Evolutionary conservation across 2,329 filamentous ascomycete species (phyloP).

Genomic region (Aspergillus sp.): DNA sequence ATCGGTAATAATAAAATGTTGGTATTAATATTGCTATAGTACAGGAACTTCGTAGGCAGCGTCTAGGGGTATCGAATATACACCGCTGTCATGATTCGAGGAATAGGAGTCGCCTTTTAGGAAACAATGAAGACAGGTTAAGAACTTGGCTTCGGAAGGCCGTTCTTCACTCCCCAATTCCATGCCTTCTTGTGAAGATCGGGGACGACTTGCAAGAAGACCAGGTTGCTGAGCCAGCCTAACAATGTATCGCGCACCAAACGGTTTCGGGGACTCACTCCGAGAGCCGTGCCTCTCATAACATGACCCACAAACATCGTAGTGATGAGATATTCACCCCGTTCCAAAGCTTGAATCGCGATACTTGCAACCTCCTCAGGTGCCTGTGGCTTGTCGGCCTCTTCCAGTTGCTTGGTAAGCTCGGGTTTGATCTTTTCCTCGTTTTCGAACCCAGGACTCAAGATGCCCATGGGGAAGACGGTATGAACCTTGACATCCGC

Average conservation of each 20-base stretch:
- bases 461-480: constrained; percentile 77
- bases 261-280: constrained; percentile 47
- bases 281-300: constrained; percentile 56
- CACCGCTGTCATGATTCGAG: constrained; percentile 5
- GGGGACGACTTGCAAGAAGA: constrained; percentile 50
- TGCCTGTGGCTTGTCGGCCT: constrained; percentile 69
- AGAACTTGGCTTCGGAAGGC: constrained; percentile 12
- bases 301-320: constrained; percentile 63
- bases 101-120: neutral
- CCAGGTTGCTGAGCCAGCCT: constrained; percentile 45
- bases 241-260: constrained; percentile 48
- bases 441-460: constrained; percentile 62
- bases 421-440: constrained; percentile 75
- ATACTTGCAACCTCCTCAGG: constrained; percentile 67
- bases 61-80: constrained; percentile 23
- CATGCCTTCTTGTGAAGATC: constrained; percentile 51
- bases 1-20: neutral
- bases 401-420: constrained; percentile 70
- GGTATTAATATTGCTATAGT: constrained; percentile 1
- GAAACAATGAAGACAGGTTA: neutral
- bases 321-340: constrained; percentile 69
- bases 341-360: constrained; percentile 67
- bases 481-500: constrained; percentile 70
- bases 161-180: constrained; percentile 51
- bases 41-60: constrained; percentile 2